These are phyloP conservation scores for Cotoneaster glaucophyllus DNA, from an alignment of 306 rosid species.

Conservation along the genomic window DNA sequence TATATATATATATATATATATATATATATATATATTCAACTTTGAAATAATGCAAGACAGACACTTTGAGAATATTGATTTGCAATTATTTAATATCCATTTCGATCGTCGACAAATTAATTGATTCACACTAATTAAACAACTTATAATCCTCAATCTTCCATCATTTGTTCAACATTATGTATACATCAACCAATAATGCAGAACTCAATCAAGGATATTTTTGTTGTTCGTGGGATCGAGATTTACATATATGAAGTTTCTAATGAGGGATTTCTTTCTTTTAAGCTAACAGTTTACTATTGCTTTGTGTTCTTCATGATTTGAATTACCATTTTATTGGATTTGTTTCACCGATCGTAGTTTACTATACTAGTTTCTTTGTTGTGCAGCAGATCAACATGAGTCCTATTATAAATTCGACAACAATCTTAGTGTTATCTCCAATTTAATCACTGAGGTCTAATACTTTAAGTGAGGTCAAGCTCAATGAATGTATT, in stretches of 20 bases:
- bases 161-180: background rate
- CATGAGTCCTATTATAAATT: too few species aligned
- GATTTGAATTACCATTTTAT: too few species aligned
- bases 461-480: background rate
- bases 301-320: too few species aligned
- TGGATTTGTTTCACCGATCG: too few species aligned
- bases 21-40: background rate
- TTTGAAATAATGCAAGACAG: background rate
- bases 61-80: conserved; percentile 1
- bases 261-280: background rate
- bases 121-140: background rate
- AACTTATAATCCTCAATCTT: background rate
- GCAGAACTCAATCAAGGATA: background rate
- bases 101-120: background rate
- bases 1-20: background rate
- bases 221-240: background rate
- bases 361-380: too few species aligned
- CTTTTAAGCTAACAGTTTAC: too few species aligned
- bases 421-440: too few species aligned
- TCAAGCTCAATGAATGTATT: background rate
- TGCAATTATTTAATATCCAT: background rate
- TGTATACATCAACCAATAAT: background rate
- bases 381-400: too few species aligned
- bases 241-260: background rate
- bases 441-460: too few species aligned